Base-by-base conservation (phyloP, 1,139 yeast genomes). In the Yamadazyma aaseri region DNA sequence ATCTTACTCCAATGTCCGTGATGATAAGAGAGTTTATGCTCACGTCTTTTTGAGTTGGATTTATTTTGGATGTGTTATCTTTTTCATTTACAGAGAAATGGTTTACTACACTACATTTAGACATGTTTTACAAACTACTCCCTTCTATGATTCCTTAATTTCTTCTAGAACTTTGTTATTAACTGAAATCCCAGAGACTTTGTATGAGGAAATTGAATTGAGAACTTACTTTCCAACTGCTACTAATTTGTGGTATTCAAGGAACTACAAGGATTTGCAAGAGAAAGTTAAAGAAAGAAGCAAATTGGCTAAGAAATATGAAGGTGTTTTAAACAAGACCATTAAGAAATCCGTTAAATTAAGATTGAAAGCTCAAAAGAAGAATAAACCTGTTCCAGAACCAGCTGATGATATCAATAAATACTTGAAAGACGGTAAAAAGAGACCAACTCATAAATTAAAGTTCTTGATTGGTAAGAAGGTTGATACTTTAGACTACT, bases 401-500 rank as follows among this genome's bases (percentile, higher is more conserved):
- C 81, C 84, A n/a, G 65, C 65, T 23, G 73, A 79, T 53, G 84
- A 80, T 45, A 54, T 81, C 37, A 71, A 74, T 43, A 71, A 71
- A 36, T 59, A 70, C 55, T 54, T 82, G 71, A 66, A 66, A 43
- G 71, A 65, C 42, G 73, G 73, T 31, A 76, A 80, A 49, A 83
- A 83, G 61, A 73, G 87, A 60, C 92, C 92, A 26, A 75, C 80
- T 26, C 82, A 79, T 53, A 73, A 66, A 45, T 58, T 76, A 47
- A 76, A 76, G 44, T 66, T 68, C 36, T 57, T 70, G 35, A 66
- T 85, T 51, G 95, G 96, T 44, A 66, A 85, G 60, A 90, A 89
- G 60, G 95, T 90, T 36, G 92, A 85, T 51, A 83, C 96, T 18
- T 79, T 92, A 45, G 71, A 81, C 40, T 81, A 85, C 53, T 79